phyloP scores from a whole-genome alignment of 306 rosid genomes.

The Vicia sativa region DNA sequence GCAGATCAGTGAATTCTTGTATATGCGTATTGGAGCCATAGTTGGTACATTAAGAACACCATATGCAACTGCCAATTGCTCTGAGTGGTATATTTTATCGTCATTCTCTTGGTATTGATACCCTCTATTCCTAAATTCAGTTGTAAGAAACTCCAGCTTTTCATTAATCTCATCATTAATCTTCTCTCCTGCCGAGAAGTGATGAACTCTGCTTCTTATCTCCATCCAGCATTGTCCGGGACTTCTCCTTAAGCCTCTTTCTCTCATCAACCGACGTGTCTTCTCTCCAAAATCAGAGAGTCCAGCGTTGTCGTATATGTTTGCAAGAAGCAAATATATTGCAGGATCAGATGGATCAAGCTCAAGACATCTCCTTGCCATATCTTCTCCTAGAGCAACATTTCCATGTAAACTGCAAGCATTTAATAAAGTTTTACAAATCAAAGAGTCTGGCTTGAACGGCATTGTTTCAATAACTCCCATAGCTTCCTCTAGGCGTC shows the following conservation, averaged over 20 bases:
- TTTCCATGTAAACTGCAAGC: constrained; percentile 62
- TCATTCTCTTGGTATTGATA: constrained; percentile 40
- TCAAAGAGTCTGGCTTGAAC: constrained; percentile 50
- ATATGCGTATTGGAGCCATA: constrained; percentile 49
- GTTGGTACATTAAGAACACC: constrained; percentile 53
- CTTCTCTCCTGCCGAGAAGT: constrained; percentile 51
- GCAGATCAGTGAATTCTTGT: constrained; percentile 55
- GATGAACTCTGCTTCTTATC: constrained; percentile 47
- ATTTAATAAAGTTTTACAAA: constrained; percentile 61
- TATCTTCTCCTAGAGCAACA: constrained; percentile 62
- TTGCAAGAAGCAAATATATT: constrained; percentile 61
- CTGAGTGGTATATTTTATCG: constrained; percentile 53
- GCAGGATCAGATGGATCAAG: constrained; percentile 65
- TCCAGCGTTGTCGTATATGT: constrained; percentile 58
- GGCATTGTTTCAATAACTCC: constrained; percentile 62
- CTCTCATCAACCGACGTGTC: constrained; percentile 58
- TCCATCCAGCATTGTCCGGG: constrained; percentile 63
- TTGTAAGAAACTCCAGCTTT: constrained; percentile 45
- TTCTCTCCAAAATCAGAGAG: constrained; percentile 52
- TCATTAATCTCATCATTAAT: constrained; percentile 40
- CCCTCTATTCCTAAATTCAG: constrained; percentile 48
- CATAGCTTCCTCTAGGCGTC: constrained; percentile 66
- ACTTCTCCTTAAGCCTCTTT: constrained; percentile 60
- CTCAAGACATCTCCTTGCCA: constrained; percentile 66
- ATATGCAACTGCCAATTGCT: constrained; percentile 62